These are phyloP conservation scores for Draba incana DNA, from an alignment of 345 rosid genomes.

Conservation along the genomic window DNA sequence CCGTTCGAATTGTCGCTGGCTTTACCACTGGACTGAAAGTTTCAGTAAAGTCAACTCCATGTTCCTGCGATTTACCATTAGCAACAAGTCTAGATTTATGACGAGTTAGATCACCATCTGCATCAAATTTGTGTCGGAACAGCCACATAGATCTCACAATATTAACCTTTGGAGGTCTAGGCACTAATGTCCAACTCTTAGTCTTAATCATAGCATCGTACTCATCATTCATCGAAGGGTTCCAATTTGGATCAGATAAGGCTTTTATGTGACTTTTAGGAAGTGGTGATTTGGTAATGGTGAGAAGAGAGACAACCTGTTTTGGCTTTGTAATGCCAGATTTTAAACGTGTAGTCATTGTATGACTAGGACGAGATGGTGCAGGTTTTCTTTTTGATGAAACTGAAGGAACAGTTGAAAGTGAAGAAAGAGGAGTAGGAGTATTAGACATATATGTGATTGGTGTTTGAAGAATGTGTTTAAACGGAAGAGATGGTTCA, in stretches of 20 bases:
- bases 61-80: not conserved
- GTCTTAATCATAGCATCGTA: not conserved
- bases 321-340: not conserved
- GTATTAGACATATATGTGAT: no score
- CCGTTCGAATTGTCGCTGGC: not conserved
- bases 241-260: not conserved
- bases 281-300: not conserved
- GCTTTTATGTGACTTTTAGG: not conserved
- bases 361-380: not conserved
- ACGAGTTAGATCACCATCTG: not conserved
- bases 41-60: not conserved
- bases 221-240: not conserved
- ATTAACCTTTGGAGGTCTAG: not conserved
- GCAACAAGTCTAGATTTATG: not conserved
- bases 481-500: no score
- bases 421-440: no score
- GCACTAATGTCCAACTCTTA: not conserved
- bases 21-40: not conserved
- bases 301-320: not conserved
- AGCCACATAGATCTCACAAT: not conserved
- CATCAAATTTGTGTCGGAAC: not conserved
- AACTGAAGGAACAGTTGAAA: no score
- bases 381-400: no score
- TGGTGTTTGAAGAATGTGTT: no score
- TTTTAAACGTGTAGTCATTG: not conserved